A percentile compares a stretch with the other conserved stretches of the same genome.
These are phyloP conservation scores for Epichloe elymi DNA, from an alignment of 2,329 filamentous ascomycete species.

Conservation along the genomic window DNA sequence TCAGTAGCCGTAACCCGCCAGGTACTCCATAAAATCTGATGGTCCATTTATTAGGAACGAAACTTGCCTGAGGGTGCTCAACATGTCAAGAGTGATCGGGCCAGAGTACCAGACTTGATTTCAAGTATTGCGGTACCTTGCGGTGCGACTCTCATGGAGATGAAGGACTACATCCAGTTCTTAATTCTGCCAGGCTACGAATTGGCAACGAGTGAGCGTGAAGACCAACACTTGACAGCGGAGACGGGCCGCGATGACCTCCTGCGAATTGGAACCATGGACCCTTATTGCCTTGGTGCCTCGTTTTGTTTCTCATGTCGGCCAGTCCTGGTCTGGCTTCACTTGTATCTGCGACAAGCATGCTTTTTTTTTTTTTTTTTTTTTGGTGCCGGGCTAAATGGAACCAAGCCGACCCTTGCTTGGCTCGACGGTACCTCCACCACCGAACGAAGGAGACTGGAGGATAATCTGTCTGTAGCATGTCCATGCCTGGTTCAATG, in stretches of 20 bases:
- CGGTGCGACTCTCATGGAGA: not conserved
- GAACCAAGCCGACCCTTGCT: not conserved
- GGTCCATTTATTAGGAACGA: no score
- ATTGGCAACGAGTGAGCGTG: not conserved
- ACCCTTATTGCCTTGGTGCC: not conserved
- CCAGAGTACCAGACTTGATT: not conserved
- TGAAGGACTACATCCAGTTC: not conserved
- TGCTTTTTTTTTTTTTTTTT: not conserved
- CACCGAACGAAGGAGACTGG: not conserved
- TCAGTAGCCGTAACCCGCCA: no score
- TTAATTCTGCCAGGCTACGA: not conserved
- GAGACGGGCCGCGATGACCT: slow-evolving; percentile 8
- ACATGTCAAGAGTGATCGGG: no score
- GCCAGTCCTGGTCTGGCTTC: no score
- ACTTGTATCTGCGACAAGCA: slow-evolving; percentile 5
- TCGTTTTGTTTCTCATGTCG: slow-evolving; percentile 7
- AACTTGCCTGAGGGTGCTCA: no score
- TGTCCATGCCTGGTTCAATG: not conserved
- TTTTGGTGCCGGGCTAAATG: not conserved
- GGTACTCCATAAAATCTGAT: no score
- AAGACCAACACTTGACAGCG: not conserved
- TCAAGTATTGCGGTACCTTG: not conserved
- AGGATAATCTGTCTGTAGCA: not conserved
- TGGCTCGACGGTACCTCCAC: not conserved
- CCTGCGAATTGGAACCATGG: slow-evolving; percentile 2